Evolutionary conservation across 2,329 filamentous ascomycete genomes (phyloP).

Genomic region (Fusarium torulosum): DNA sequence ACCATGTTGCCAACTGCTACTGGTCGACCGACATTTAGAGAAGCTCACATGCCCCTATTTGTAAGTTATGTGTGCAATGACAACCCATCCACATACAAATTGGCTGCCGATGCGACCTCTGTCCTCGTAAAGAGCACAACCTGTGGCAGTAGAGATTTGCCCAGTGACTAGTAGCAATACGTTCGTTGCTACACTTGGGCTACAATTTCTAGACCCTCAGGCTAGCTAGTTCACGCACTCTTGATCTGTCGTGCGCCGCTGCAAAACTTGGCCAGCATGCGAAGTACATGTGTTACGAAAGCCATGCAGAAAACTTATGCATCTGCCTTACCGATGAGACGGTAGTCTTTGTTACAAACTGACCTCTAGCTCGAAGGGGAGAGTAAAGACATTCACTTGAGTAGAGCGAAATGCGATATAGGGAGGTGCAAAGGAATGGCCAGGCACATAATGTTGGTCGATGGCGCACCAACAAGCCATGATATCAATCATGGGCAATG

Average conservation of each 20-base stretch:
- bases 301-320: not conserved
- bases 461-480: conserved; percentile 23
- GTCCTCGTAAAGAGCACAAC: no score
- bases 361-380: not conserved
- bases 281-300: not conserved
- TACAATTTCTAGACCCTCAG: no score
- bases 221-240: no score
- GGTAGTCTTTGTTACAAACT: not conserved
- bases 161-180: no score
- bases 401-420: not conserved
- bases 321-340: not conserved
- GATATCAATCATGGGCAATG: conserved; percentile 21
- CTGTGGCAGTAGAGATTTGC: no score
- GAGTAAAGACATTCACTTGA: conserved; percentile 12
- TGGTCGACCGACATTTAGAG: no score
- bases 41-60: no score
- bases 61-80: no score
- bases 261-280: not conserved
- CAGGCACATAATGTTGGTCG: conserved; percentile 36
- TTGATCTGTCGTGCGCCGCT: not conserved
- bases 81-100: no score
- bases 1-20: no score
- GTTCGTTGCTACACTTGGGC: no score
- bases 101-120: no score
- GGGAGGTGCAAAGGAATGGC: conserved; percentile 19